Base-by-base conservation (phyloP, 495 filamentous ascomycete species). In the Penicillium parvum region DNA sequence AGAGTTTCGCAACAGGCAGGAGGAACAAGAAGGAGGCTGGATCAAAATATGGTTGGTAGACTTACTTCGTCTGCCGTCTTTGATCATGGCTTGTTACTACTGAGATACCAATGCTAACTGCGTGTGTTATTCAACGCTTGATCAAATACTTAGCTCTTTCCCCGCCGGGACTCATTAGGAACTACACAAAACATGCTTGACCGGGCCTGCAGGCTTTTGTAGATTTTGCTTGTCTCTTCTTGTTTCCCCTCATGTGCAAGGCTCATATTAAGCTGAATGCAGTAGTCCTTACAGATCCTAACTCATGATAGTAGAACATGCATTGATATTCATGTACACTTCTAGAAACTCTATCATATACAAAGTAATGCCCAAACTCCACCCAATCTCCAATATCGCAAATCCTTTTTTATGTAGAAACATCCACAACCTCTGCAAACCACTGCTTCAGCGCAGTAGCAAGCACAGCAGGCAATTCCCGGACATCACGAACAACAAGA, bases 371-470 rank as follows among this genome's bases (percentile, higher is more conserved):
- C 15, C 38, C 28, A 18, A 50, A 50, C 42, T 30, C 41, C 42
- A 12, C 22, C 2, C 29, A 43, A 52, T 52, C 52, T 47, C 51
- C 45, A 40, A 43, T 41, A 28, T 22, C 33, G 28, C 30, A 52
- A 52, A 20, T 9, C 39, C 29, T 32, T 48, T 49, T 52, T 43
- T 52, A 73, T 18, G 65, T 68, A 19, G 68, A 71, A 21, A 72
- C 70, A 67, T 82, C 82, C 38, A 81, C 85, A 45, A 97, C 88
- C 74, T 99, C 94, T 2, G 82, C 80, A 77, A 99, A 94, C 92
- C 94, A 97, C 52, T 90, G 90, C 64, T 90, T 86, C 68, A 99
- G 74, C 46, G 95, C 78, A 47, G 80, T 84, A 15, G 89, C 88
- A 67, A 97, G 63, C 39, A 96, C 87, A 15, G 83, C 82, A 16